Conservation (phyloP, 495 filamentous ascomycete species). For the Poronia punctata region DNA sequence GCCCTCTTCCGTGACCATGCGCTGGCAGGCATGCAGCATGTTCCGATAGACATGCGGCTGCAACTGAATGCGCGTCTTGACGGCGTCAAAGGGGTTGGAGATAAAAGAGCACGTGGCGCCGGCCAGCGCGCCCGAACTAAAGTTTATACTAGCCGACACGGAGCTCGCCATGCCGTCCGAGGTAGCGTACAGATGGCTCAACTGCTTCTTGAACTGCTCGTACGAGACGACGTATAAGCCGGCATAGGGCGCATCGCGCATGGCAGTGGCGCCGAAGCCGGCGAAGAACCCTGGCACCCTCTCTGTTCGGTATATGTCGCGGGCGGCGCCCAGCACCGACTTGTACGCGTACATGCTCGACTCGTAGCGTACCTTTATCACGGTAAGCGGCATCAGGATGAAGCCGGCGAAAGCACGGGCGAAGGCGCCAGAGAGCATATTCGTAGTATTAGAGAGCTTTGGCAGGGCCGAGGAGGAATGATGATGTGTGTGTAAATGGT, state of each 20-base stretch:
- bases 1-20: constrained; percentile 80
- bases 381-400: constrained; percentile 91
- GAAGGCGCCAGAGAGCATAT: constrained; percentile 75
- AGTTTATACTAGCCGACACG: constrained; percentile 71
- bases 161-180: constrained; percentile 23
- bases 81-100: constrained; percentile 93
- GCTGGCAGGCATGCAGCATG: constrained; percentile 64
- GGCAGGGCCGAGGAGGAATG: constrained; percentile 64
- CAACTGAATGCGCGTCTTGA: constrained; percentile 93
- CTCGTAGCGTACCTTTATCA: constrained; percentile 96
- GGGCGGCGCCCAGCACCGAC: constrained; percentile 63
- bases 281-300: constrained; percentile 83
- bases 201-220: constrained; percentile 70
- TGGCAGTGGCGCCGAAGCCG: constrained; percentile 88
- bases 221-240: constrained; percentile 93
- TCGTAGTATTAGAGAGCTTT: constrained; percentile 75
- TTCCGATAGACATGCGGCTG: constrained; percentile 79
- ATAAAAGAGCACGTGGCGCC: constrained; percentile 76
- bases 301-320: constrained; percentile 66
- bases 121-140: constrained; percentile 69
- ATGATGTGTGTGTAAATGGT: constrained; percentile 10
- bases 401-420: constrained; percentile 81
- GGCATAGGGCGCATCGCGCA: constrained; percentile 91
- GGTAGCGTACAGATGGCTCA: constrained; percentile 37
- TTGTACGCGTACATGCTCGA: constrained; percentile 75